Conservation (phyloP, 1,139 yeast genomes). For the Debaryomyces robertsiae region DNA sequence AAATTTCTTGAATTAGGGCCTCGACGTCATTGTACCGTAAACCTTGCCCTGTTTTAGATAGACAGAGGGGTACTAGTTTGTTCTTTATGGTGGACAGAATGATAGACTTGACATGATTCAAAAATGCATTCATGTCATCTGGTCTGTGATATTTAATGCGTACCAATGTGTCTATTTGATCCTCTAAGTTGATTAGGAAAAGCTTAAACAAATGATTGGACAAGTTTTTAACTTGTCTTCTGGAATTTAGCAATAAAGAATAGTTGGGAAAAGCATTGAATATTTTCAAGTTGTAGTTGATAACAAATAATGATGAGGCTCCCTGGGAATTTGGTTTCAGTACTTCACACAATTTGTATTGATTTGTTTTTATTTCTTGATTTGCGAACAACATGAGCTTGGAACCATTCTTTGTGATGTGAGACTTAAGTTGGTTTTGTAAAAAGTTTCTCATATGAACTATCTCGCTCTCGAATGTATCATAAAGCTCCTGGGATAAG, state of each 20-base stretch:
- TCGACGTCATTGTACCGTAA: slow-evolving; percentile 18
- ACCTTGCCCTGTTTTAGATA: slow-evolving; percentile 5
- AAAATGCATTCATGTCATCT: slow-evolving; percentile 28
- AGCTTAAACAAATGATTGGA: slow-evolving; percentile 40
- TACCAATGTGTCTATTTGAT: slow-evolving; percentile 40
- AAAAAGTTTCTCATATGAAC: slow-evolving; percentile 32
- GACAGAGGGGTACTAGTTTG: slow-evolving; percentile 19
- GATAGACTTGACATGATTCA: slow-evolving; percentile 27
- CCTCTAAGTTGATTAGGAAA: slow-evolving; percentile 41
- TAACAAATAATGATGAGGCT: slow-evolving; percentile 21
- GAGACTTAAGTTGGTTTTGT: slow-evolving; percentile 35
- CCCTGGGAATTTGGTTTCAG: slow-evolving; percentile 9
- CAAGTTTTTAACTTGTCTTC: slow-evolving; percentile 29
- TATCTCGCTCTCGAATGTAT: slow-evolving; percentile 37
- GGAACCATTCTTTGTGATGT: slow-evolving; percentile 24
- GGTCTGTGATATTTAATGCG: slow-evolving; percentile 39
- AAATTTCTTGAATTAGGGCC: slow-evolving; percentile 35
- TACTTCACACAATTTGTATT: slow-evolving; percentile 34
- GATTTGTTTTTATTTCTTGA: slow-evolving; percentile 31
- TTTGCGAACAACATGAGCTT: slow-evolving; percentile 26
- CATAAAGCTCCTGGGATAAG: slow-evolving; percentile 4
- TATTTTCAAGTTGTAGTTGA: slow-evolving; percentile 33
- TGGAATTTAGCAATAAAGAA: slow-evolving; percentile 29
- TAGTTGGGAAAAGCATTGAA: slow-evolving; percentile 42
- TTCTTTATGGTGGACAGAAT: slow-evolving; percentile 31